Conservation (phyloP, 2,329 filamentous ascomycete species). For the Fusarium dlaminii region DNA sequence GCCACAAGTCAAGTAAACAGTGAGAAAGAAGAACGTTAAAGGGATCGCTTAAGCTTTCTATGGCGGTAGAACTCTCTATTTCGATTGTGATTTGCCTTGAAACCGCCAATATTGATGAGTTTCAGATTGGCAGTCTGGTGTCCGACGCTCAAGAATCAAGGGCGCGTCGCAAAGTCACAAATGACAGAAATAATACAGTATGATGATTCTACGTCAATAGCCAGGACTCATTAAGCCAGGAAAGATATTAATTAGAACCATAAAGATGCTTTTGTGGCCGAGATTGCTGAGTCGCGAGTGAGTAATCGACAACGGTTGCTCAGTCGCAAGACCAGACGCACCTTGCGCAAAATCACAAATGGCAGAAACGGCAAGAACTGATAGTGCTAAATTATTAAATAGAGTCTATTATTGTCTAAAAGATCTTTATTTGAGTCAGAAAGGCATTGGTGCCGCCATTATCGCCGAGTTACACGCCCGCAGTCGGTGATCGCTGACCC, state of each 20-base stretch:
- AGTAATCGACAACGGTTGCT: no score
- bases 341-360: not conserved
- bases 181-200: not conserved
- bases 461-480: not conserved
- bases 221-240: fast-evolving
- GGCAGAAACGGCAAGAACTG: not conserved
- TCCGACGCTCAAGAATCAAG: not conserved
- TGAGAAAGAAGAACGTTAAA: fast-evolving
- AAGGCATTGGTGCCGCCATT: not conserved
- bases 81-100: not conserved
- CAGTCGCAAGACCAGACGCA: not conserved
- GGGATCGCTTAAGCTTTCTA: fast-evolving
- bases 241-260: not conserved
- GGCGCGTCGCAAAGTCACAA: not conserved
- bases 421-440: not conserved
- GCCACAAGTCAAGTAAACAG: not conserved
- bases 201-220: fast-evolving
- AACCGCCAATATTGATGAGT: not conserved
- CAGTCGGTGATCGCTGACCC: not conserved
- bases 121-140: fast-evolving
- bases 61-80: fast-evolving
- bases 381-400: fast-evolving
- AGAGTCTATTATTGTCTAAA: fast-evolving
- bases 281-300: not conserved
- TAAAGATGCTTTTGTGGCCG: not conserved